Base-by-base conservation (phyloP, 768 basidiomycete species). In the Ramaria sp. region DNA sequence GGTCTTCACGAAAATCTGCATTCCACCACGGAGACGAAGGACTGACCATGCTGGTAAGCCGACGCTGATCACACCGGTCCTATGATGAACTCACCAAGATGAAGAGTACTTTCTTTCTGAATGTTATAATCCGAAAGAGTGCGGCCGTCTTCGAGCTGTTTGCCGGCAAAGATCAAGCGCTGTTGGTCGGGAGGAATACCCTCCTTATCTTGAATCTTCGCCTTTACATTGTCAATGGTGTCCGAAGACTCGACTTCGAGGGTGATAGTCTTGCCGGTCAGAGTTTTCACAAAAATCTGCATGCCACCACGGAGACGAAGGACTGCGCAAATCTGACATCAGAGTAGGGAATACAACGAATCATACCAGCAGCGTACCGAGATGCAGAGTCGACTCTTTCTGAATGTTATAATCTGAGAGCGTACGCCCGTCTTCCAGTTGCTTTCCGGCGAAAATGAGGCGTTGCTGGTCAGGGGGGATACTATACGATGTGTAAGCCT, bases 81-180 rank as follows among this genome's bases (percentile, higher is more conserved):
- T 65, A 37, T 13, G 63, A 51, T 47, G 53, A 11, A 57, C 67
- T 38, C 56, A 67, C 67, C 69, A 50, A 83, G 80, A 65, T 94
- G 92, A 53, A 95, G 85, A 39, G 91, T 94, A 0, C 86, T 89
- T 74, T 95, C 91, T 75, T 94, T 94, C 80, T 95, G 92, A 63
- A 95, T 93, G 69, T 92, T 91, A 68, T 91, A 91, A 63, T 89
- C 88, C 7, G 86, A 88, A 0, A 91, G 76, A 3, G 88, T 95
- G 50, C 92, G 84, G 3, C 93, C 93, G 65, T 96, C 93, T 69
- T 95, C 92, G 27, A 96, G 81, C 69, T 94, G 92, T 73, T 95
- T 94, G 59, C 92, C 92, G 47, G 92, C 92, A 61, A 94, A 95
- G 75, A 95, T 95, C n/a, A 95, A 73, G 61, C 93, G 91, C 67